phyloP scores from a whole-genome alignment of 225 moss, liverwort and hornwort genomes.

The Rhytidiadelphus loreus region DNA sequence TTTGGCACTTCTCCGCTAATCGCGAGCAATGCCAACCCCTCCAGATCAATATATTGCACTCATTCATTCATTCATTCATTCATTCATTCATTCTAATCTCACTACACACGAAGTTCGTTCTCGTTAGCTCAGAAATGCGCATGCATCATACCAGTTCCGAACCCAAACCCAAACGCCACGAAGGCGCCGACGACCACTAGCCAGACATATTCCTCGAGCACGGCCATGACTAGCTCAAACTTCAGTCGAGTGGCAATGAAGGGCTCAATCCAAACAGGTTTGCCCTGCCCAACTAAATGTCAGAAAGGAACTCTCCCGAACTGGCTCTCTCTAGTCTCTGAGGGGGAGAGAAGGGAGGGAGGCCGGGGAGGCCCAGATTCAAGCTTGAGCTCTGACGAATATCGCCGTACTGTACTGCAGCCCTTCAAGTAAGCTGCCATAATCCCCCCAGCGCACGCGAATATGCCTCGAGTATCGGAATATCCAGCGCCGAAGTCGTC shows the following conservation, averaged over 20 bases:
- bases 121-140: no score
- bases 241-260: background rate
- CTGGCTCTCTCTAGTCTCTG: background rate
- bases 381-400: background rate
- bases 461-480: slow-evolving; percentile 4
- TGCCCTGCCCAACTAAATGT: background rate
- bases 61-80: background rate
- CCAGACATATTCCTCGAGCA: slow-evolving; percentile 39
- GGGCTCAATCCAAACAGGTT: background rate
- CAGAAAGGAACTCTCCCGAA: background rate
- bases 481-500: background rate
- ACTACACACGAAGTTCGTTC: background rate
- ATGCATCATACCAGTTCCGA: slow-evolving; percentile 19
- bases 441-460: background rate
- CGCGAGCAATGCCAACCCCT: background rate
- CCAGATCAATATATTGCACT: background rate
- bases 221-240: background rate
- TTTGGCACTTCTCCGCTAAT: background rate
- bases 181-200: slow-evolving; percentile 44
- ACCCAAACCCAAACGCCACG: slow-evolving; percentile 48
- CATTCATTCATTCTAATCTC: background rate
- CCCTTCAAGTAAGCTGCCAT: background rate
- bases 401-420: background rate
- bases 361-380: background rate
- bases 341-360: no score